Evolutionary conservation across 2,329 filamentous ascomycete genomes (phyloP).

Genomic region (Emericellopsis atlantica): DNA sequence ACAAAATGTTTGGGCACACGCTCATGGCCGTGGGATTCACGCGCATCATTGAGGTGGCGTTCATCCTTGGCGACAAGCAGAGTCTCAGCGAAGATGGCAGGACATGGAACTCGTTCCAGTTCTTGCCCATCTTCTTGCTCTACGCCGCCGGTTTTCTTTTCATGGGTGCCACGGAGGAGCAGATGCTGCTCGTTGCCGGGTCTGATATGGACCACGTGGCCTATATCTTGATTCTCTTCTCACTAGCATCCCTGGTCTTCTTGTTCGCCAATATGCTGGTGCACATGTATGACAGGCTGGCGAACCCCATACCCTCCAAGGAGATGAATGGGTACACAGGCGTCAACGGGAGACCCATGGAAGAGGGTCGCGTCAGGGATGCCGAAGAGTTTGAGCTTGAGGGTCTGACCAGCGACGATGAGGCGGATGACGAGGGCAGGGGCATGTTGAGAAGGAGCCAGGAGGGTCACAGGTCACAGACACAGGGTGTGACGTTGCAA

Average conservation of each 20-base stretch:
- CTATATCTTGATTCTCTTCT: slow-evolving; percentile 86
- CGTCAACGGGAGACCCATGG: slow-evolving; percentile 20
- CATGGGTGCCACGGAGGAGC: slow-evolving; percentile 95
- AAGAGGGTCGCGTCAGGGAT: slow-evolving; percentile 54
- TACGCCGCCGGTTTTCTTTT: slow-evolving; percentile 92
- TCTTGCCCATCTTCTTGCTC: slow-evolving; percentile 50
- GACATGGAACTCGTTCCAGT: slow-evolving; percentile 52
- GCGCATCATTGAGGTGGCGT: slow-evolving; percentile 82
- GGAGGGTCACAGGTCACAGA: too few relatives aligned
- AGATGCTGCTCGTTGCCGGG: slow-evolving; percentile 66
- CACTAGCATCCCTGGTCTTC: slow-evolving; percentile 80
- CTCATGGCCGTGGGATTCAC: slow-evolving; percentile 80
- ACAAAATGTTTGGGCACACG: slow-evolving; percentile 85
- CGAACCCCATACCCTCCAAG: slow-evolving; percentile 17
- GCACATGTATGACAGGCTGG: slow-evolving; percentile 61
- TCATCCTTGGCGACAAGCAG: slow-evolving; percentile 64
- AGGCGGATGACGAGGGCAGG: slow-evolving; percentile 43
- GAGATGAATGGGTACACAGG: slow-evolving; percentile 18
- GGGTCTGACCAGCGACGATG: slow-evolving; percentile 79
- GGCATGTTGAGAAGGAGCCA: background rate
- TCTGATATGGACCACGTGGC: slow-evolving; percentile 78
- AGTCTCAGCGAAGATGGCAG: slow-evolving; percentile 53
- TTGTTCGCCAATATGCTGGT: slow-evolving; percentile 83
- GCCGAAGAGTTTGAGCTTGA: slow-evolving; percentile 92
- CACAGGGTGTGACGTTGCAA: too few relatives aligned